Percentiles rank a stretch among this genome's conserved stretches.
Conservation (phyloP, 2,329 filamentous ascomycete species). For the Cephalotrichum gorgonifer region DNA sequence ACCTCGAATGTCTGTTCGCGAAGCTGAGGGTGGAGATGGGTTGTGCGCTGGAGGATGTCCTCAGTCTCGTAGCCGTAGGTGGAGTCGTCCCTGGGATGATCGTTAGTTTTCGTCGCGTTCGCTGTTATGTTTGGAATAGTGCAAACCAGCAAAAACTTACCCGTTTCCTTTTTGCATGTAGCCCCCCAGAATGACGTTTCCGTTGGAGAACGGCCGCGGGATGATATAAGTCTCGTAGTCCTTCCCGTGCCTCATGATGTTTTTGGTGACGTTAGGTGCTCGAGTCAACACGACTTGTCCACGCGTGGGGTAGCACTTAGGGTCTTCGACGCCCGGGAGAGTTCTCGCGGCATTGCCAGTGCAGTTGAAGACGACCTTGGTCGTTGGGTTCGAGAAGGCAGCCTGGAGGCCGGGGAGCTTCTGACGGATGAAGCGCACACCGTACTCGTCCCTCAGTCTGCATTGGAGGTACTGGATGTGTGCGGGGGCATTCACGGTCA, state of each 20-base stretch:
- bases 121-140: background rate
- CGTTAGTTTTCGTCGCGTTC: background rate
- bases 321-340: slow-evolving; percentile 23
- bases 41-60: slow-evolving; percentile 25
- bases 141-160: slow-evolving; percentile 11
- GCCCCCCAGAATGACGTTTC: slow-evolving; percentile 24
- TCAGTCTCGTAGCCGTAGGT: slow-evolving; percentile 24
- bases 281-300: slow-evolving; percentile 26
- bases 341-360: slow-evolving; percentile 22
- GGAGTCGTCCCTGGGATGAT: slow-evolving; percentile 16
- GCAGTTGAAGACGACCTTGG: slow-evolving; percentile 23
- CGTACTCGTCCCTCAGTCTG: slow-evolving; percentile 15
- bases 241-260: slow-evolving; percentile 26
- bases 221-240: slow-evolving; percentile 30
- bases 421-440: slow-evolving; percentile 20
- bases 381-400: slow-evolving; percentile 15
- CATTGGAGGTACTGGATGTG: slow-evolving; percentile 21
- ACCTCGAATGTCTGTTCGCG: slow-evolving; percentile 14
- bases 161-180: slow-evolving; percentile 25
- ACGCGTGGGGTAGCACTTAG: slow-evolving; percentile 27
- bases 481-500: slow-evolving; percentile 25
- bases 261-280: slow-evolving; percentile 20
- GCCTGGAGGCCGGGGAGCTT: slow-evolving; percentile 16
- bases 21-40: slow-evolving; percentile 20
- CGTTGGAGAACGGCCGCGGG: slow-evolving; percentile 23